Evolutionary conservation across 352 stramenopile genomes (phyloP), one percentile per base, ranked within the genome.

Genomic region (Globisporangium heterothallicum): DNA sequence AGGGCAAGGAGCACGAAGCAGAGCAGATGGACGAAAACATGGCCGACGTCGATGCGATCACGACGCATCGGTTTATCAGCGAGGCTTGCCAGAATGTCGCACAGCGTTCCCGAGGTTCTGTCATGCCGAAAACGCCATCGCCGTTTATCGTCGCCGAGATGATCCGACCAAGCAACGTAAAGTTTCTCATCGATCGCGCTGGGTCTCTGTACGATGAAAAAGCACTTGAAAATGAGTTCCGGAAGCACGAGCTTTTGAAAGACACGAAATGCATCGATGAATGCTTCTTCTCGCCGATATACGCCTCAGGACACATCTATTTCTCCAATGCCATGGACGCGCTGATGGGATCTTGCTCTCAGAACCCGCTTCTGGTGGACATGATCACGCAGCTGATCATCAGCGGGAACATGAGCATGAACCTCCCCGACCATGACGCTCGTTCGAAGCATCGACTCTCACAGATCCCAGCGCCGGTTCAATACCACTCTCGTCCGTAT

Each of bases 291-390:
- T 78, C 58, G 6, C 68, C 74, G 6, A 48, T 86, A 1, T 88
- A 84, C 41, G 66, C 75, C 16, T 78, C 73, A 0, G 78, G 80
- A 0, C 71, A 87, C 49, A 75, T 92, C 41, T 85, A 74, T 53
- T 86, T 89, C 29, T 78, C 78, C 2, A 88, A 92, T 45, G 63
- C 85, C 29, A 70, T 86, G 60, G 78, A 92, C 48, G 70, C 80
- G 16, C 53, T 92, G 18, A 67, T 89, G 22, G 78, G 77, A 0
- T 74, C 67, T 3, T 79, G 72, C 12, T 83, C 74, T 1, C 74
- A 84, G 36, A 68, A 87, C 40, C 53, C 72, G 29, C 70, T 74
- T 6, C 58, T 87, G 14, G 84, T 88, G 34, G 78, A 84, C 22
- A 80, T 92, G 57, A 41, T 87, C 10, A 83, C 74, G 4, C 72